Percentiles rank a stretch among this genome's conserved stretches.
Conservation (phyloP, 179 eudicot genomes). For the Carnegiea gigantea region DNA sequence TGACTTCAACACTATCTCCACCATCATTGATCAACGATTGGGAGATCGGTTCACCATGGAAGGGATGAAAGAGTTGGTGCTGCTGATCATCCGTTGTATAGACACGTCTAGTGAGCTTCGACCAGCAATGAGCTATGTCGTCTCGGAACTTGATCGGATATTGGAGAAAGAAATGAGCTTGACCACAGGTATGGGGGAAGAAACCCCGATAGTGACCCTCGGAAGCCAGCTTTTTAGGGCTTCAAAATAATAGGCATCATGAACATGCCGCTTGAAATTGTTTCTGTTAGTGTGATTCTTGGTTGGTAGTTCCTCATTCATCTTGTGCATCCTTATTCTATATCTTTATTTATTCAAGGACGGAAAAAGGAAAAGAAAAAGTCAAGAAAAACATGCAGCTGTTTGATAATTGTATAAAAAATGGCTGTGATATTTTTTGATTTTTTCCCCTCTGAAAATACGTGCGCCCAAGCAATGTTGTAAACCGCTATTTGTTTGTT, state of each 20-base stretch:
- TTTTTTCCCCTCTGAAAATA: conserved; percentile 26
- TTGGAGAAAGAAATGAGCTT: conserved; percentile 94
- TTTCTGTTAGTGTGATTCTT: conserved; percentile 31
- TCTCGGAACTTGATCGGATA: conserved; percentile 81
- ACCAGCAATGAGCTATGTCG: conserved; percentile 61
- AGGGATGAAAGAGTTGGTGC: conserved; percentile 88
- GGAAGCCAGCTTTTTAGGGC: conserved; percentile 96
- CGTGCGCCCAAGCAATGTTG: conserved; percentile 26
- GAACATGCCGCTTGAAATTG: conserved; percentile 19
- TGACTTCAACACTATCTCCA: conserved; percentile 56
- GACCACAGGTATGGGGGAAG: conserved; percentile 94
- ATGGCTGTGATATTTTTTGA: conserved; percentile 54
- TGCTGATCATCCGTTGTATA: conserved; percentile 64
- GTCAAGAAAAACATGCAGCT: conserved; percentile 44
- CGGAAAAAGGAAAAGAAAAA: conserved; percentile 9
- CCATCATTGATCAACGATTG: conserved; percentile 68
- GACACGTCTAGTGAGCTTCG: conserved; percentile 79
- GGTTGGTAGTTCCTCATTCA: conserved; percentile 33
- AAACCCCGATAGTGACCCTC: conserved; percentile 88
- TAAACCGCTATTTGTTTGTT: conserved; percentile 44
- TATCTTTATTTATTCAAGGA: conserved; percentile 28
- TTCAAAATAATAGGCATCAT: conserved; percentile 37
- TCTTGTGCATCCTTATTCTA: conserved; percentile 29
- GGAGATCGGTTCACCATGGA: conserved; percentile 80
- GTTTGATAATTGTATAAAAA: conserved; percentile 86